A percentile compares a stretch with the other conserved stretches of the same genome.
Conservation (phyloP, 306 rosid genomes). For the Acacia melanoxylon region DNA sequence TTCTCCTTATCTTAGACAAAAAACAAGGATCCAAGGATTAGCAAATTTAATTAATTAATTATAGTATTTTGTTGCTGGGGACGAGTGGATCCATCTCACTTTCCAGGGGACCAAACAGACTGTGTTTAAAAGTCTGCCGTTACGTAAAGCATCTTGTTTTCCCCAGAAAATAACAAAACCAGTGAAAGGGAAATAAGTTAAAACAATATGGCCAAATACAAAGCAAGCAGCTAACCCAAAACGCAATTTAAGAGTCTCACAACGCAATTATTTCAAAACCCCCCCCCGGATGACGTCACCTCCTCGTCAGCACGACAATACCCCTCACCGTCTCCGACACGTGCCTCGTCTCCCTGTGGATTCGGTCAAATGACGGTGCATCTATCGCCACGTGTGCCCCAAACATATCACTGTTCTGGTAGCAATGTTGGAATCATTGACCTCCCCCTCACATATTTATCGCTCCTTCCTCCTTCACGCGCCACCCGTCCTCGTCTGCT, state of each 20-base stretch:
- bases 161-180: background rate
- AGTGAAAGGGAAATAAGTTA: background rate
- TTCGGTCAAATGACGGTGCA: slow-evolving; percentile 66
- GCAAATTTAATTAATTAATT: background rate
- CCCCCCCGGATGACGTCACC: background rate
- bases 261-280: background rate
- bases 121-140: background rate
- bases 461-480: background rate
- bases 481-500: background rate
- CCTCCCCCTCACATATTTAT: background rate
- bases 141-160: slow-evolving; percentile 8
- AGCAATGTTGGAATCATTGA: slow-evolving; percentile 36
- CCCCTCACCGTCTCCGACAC: slow-evolving; percentile 22
- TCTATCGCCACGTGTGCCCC: slow-evolving; percentile 35
- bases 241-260: background rate
- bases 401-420: background rate
- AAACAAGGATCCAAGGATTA: background rate
- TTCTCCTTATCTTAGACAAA: background rate
- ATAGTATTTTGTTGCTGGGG: background rate
- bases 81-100: background rate
- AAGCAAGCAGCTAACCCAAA: background rate
- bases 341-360: slow-evolving; percentile 35
- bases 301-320: slow-evolving; percentile 21
- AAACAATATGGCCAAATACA: background rate
- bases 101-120: background rate